Evolutionary conservation across 805 yeast species (phyloP), one percentile per base, ranked within the genome.

Genomic region (Yamadazyma laniorum): DNA sequence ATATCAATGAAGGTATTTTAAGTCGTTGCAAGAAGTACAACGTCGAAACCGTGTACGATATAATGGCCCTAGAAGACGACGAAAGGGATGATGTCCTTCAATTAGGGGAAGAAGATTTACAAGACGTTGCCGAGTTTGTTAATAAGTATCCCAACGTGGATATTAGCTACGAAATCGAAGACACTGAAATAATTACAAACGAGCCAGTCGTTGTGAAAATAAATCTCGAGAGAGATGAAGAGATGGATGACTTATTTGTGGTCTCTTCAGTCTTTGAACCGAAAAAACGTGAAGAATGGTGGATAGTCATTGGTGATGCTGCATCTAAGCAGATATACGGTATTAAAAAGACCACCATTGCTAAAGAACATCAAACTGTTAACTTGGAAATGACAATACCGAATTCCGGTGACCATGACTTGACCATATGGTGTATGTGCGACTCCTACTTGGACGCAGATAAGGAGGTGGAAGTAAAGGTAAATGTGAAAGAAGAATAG

Each of bases 381-480:
- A 65, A 63, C 5, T 45, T 91, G 30, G 74, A 72, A 18, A 76
- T 85, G 43, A 64, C 77, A 0, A 51, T 87, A 7, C 80, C 86
- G 0, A 69, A 62, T 3, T 56, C 75, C 3, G 96, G 96, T 0
- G 55, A 65, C 4, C 85, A 82, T 39, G 55, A 70, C 13, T 59
- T 90, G 18, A 75, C 80, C 0, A 64, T 88, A 1, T 90, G 95
- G 95, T 80, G 91, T 53, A 76, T 90, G 56, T 85, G 96, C 62
- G 97, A 90, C 52, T 82, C 95, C 0, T 91, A 90, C 51, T 53
- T 87, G n/a, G 98, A 90, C 55, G 95, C 89, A 2, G 99, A 91
- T 56, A 86, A 85, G 57, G 96, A 91, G 61, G 73, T 81, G 17
- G 58, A 67, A 8, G 65, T 84, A 34, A 75, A 71, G 18, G 53